Percentiles rank a stretch among this genome's conserved stretches.
phyloP scores from a whole-genome alignment of 768 basidiomycete species.

The Rhodotorula babjevae region DNA sequence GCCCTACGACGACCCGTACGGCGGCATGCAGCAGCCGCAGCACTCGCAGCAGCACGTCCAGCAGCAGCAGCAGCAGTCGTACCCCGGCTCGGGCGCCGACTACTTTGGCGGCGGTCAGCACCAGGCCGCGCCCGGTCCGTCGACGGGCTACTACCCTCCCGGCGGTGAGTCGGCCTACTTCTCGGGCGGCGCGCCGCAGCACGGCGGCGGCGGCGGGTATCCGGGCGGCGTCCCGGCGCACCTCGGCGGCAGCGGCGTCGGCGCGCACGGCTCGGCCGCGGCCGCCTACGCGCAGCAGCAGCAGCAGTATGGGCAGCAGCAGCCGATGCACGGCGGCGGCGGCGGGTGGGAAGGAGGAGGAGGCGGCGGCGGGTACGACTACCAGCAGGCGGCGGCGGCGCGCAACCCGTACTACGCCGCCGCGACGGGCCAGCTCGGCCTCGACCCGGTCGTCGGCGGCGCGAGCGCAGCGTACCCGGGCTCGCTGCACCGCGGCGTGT shows the following conservation, averaged over 20 bases:
- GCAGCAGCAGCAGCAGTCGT: neutral
- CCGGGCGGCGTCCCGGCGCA: neutral
- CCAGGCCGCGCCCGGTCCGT: neutral
- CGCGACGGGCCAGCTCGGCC: slow-evolving; percentile 35
- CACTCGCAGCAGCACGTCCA: neutral
- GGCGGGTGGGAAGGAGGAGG: neutral
- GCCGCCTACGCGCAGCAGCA: neutral
- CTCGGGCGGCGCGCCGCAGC: neutral
- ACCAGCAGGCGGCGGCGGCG: slow-evolving; percentile 26
- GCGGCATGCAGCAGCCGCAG: neutral
- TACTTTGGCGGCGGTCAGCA: neutral
- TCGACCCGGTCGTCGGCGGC: neutral
- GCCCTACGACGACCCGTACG: slow-evolving; percentile 30
- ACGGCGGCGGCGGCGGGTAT: neutral
- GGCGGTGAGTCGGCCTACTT: neutral
- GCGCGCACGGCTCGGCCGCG: neutral
- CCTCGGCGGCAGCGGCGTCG: neutral
- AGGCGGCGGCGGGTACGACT: slow-evolving; percentile 28
- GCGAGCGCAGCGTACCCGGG: slow-evolving; percentile 19
- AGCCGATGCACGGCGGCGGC: slow-evolving; percentile 13
- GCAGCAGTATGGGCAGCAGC: slow-evolving; percentile 16
- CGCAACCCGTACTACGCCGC: slow-evolving; percentile 40
- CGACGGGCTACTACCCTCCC: neutral
- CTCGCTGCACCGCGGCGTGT: slow-evolving; percentile 19
- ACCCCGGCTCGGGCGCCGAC: neutral